phyloP scores from a whole-genome alignment of 192 early-diverging fungal genomes.

The Obelidium mucronatum region DNA sequence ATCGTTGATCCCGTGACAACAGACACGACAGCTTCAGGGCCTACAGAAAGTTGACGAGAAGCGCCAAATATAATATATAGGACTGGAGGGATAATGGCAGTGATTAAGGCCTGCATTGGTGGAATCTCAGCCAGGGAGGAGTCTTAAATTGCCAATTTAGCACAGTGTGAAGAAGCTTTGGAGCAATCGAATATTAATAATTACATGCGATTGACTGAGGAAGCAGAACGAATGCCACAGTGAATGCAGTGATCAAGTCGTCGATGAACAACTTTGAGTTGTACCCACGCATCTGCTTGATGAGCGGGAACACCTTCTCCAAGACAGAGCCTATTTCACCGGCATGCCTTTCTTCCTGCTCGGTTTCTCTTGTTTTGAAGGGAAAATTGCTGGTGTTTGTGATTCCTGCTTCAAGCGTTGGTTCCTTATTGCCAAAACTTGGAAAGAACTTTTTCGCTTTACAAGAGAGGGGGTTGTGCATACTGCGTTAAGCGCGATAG shows the following conservation, averaged over 20 bases:
- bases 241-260: conserved; percentile 47
- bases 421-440: too few relatives aligned
- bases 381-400: too few relatives aligned
- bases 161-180: neutral
- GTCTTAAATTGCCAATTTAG: conserved; percentile 2
- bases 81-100: conserved; percentile 44
- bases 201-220: conserved; percentile 55
- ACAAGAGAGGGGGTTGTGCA: too few relatives aligned
- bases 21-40: conserved; percentile 19
- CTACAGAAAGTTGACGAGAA: conserved; percentile 49
- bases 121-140: conserved; percentile 37
- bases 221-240: conserved; percentile 52
- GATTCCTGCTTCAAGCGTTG: too few relatives aligned
- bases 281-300: conserved; percentile 19
- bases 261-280: conserved; percentile 6
- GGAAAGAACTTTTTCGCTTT: too few relatives aligned
- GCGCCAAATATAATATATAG: conserved; percentile 52
- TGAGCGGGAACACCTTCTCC: neutral
- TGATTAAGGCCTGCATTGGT: conserved; percentile 40
- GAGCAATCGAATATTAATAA: neutral
- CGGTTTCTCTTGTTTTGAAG: too few relatives aligned
- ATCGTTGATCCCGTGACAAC: conserved; percentile 8
- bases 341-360: too few relatives aligned
- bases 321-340: too few relatives aligned
- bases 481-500: too few relatives aligned